Conservation (phyloP, 2,329 filamentous ascomycete species). For the Cladosporium sp. region DNA sequence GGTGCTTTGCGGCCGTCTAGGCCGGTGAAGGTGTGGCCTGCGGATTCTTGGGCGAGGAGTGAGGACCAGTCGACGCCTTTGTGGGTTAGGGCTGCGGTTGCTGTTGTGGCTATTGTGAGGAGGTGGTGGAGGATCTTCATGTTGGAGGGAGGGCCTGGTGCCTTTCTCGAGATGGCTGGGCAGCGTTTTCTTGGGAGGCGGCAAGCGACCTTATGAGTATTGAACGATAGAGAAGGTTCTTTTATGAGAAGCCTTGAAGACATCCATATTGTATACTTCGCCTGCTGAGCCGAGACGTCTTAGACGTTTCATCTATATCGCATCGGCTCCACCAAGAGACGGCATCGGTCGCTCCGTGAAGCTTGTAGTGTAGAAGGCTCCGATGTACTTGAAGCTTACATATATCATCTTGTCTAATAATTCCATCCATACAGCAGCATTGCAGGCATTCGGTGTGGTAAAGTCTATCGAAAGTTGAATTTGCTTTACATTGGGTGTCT, state of each 20-base stretch:
- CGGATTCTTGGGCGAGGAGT: conserved; percentile 30
- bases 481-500: no score
- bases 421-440: conserved; percentile 2
- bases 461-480: no score
- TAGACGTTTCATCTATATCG: conserved; percentile 9
- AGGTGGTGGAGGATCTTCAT: not conserved
- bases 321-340: conserved; percentile 1
- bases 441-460: no score
- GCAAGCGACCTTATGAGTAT: no score
- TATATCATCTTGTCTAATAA: not conserved
- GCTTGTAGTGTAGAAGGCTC: not conserved
- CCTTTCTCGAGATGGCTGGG: no score
- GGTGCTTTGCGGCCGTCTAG: conserved; percentile 25
- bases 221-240: no score
- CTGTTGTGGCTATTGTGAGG: conserved; percentile 9
- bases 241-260: no score
- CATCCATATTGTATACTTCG: not conserved
- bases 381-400: no score
- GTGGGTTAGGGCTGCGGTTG: conserved; percentile 22
- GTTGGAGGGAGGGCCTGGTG: not conserved
- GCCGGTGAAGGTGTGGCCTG: conserved; percentile 32
- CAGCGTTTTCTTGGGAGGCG: no score
- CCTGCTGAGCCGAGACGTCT: conserved; percentile 4
- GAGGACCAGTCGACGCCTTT: conserved; percentile 37
- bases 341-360: not conserved